A percentile compares a stretch with the other conserved stretches of the same genome.
phyloP scores from a whole-genome alignment of 2,329 filamentous ascomycete genomes.

The Phyllosticta citribraziliensis region DNA sequence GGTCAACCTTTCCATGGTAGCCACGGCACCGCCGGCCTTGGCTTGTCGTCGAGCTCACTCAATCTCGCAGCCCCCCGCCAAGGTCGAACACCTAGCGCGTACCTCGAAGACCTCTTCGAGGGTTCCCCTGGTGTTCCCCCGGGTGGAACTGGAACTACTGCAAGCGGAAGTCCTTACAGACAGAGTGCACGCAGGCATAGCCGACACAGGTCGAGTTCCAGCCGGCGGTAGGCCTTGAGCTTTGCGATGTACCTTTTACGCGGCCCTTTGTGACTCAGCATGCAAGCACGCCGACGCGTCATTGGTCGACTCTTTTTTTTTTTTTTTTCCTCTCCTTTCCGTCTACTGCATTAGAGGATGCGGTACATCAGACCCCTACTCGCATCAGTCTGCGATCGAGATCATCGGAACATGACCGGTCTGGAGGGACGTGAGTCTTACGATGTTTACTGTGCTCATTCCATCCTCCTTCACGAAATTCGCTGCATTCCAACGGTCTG shows the following conservation, averaged over 20 bases:
- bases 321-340: neutral
- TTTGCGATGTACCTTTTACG: neutral
- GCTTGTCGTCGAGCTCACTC: constrained; percentile 52
- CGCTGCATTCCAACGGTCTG: neutral
- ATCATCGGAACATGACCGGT: neutral
- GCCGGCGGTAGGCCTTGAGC: neutral
- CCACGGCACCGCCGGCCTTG: constrained; percentile 6
- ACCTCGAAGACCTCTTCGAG: constrained; percentile 81
- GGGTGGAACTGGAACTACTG: neutral
- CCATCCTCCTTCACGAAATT: neutral
- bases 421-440: neutral
- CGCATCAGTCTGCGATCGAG: neutral
- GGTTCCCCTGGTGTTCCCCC: neutral
- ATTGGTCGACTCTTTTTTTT: neutral
- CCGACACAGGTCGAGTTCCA: neutral
- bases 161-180: neutral
- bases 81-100: constrained; percentile 74
- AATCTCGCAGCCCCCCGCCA: constrained; percentile 51
- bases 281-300: neutral
- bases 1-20: neutral
- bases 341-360: neutral
- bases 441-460: neutral
- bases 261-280: neutral
- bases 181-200: neutral
- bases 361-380: neutral